phyloP scores from a whole-genome alignment of 805 yeast genomes.

The Candida sithepensis region DNA sequence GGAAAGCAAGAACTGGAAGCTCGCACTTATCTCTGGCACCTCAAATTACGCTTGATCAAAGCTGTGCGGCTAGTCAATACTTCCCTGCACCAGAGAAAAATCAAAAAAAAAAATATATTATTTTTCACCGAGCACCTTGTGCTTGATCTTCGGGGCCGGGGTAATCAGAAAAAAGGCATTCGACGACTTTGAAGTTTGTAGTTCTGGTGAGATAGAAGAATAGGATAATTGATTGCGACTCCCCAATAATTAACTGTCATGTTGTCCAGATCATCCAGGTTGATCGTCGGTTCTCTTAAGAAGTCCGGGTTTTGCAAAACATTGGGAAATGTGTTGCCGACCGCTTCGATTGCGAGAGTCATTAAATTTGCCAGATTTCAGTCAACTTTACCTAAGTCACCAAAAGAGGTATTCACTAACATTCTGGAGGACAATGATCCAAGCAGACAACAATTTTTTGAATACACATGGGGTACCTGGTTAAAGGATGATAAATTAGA shows the following conservation, averaged over 20 bases:
- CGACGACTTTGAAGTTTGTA: too few species aligned
- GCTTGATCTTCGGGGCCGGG: neutral
- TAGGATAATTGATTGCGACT: too few species aligned
- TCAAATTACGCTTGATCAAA: too few species aligned
- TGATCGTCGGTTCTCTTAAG: neutral
- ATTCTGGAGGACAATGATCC: constrained; percentile 63
- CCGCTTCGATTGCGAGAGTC: neutral
- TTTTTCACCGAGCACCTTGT: too few species aligned
- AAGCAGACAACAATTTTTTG: constrained; percentile 67
- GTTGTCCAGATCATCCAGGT: constrained; percentile 7
- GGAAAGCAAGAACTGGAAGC: too few species aligned
- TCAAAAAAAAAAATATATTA: too few species aligned
- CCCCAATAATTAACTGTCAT: neutral
- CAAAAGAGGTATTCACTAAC: constrained; percentile 45
- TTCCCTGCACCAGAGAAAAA: too few species aligned
- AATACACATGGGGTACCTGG: constrained; percentile 97
- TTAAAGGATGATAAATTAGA: constrained; percentile 71
- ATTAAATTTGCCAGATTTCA: constrained; percentile 4
- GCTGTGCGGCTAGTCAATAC: too few species aligned
- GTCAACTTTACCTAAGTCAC: constrained; percentile 12
- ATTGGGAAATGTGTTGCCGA: neutral
- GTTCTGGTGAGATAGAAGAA: too few species aligned
- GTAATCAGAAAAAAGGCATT: neutral
- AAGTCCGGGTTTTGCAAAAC: neutral
- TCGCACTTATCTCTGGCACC: too few species aligned